Evolutionary conservation across 2,329 filamentous ascomycete species (phyloP).

Genomic region (Talaromyces marneffei): DNA sequence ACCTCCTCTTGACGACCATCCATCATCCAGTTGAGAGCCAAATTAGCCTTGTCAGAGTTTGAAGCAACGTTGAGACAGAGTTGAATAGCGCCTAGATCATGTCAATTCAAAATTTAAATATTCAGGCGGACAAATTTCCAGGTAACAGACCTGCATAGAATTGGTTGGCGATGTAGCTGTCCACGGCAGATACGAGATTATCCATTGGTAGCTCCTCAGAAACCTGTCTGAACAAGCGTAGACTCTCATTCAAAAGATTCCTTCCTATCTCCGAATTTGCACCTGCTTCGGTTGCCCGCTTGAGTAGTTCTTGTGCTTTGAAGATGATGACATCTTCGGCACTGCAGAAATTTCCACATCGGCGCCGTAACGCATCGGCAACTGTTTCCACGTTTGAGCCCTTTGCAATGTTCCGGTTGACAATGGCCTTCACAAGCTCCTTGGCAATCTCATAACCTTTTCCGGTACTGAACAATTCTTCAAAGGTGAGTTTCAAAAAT

Average conservation of each 20-base stretch:
- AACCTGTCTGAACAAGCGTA: slow-evolving; percentile 82
- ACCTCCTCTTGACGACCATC: slow-evolving; percentile 65
- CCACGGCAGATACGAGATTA: slow-evolving; percentile 70
- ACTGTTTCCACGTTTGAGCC: slow-evolving; percentile 97
- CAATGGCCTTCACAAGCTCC: slow-evolving; percentile 91
- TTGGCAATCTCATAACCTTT: slow-evolving; percentile 86
- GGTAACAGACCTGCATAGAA: slow-evolving; percentile 67
- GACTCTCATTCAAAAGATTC: slow-evolving; percentile 77
- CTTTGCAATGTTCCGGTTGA: slow-evolving; percentile 94
- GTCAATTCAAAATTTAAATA: neutral
- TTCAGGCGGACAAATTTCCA: neutral
- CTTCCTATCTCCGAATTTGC: slow-evolving; percentile 70
- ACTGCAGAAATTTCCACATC: slow-evolving; percentile 96
- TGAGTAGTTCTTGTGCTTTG: slow-evolving; percentile 93
- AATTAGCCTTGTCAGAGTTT: slow-evolving; percentile 80
- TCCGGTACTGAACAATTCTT: slow-evolving; percentile 73
- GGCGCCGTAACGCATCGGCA: slow-evolving; percentile 82
- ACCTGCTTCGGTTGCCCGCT: slow-evolving; percentile 75
- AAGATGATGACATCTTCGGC: slow-evolving; percentile 96
- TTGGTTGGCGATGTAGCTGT: slow-evolving; percentile 71
- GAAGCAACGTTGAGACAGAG: slow-evolving; percentile 76
- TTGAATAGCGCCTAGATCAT: slow-evolving; percentile 64
- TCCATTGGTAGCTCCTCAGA: slow-evolving; percentile 73
- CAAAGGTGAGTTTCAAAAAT: slow-evolving; percentile 74
- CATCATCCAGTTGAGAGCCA: slow-evolving; percentile 77